Percentiles rank a stretch among this genome's conserved stretches.
Conservation (phyloP, 2,329 filamentous ascomycete genomes). For the Fusarium sp. region DNA sequence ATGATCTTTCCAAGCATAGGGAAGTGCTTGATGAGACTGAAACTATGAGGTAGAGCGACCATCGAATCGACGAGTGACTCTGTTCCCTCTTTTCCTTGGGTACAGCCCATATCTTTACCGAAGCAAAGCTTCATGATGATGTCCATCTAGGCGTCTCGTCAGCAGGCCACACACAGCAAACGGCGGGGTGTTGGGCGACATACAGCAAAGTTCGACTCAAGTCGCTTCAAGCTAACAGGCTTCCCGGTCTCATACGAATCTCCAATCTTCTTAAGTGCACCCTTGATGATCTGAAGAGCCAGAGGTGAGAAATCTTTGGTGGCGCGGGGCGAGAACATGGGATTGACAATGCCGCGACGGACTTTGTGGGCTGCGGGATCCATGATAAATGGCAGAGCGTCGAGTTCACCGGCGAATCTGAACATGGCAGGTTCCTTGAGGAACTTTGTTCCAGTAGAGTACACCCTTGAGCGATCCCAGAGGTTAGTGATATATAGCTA, state of each 20-base stretch:
- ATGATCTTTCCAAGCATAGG: not conserved
- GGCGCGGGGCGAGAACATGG: not conserved
- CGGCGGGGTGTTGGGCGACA: not conserved
- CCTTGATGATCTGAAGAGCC: not conserved
- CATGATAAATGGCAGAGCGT: not conserved
- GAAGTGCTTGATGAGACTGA: not conserved
- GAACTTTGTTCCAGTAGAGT: not conserved
- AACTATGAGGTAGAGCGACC: not conserved
- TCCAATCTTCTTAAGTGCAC: not conserved
- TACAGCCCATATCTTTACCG: not conserved
- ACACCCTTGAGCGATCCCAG: not conserved
- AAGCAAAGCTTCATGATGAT: not conserved
- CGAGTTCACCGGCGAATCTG: not conserved
- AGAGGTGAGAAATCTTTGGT: not conserved
- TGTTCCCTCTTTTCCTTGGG: not conserved
- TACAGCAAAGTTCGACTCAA: not conserved
- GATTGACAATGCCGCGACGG: not conserved
- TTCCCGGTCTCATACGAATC: not conserved
- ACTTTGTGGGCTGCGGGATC: not conserved
- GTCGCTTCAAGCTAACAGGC: not conserved
- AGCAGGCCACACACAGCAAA: not conserved
- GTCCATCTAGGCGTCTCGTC: not conserved
- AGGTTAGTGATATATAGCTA: not conserved
- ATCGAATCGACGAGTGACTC: not conserved
- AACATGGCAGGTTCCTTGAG: not conserved